These are phyloP conservation scores for Rhizodiscina lignyota DNA, from an alignment of 495 filamentous ascomycete species.

Conservation along the genomic window DNA sequence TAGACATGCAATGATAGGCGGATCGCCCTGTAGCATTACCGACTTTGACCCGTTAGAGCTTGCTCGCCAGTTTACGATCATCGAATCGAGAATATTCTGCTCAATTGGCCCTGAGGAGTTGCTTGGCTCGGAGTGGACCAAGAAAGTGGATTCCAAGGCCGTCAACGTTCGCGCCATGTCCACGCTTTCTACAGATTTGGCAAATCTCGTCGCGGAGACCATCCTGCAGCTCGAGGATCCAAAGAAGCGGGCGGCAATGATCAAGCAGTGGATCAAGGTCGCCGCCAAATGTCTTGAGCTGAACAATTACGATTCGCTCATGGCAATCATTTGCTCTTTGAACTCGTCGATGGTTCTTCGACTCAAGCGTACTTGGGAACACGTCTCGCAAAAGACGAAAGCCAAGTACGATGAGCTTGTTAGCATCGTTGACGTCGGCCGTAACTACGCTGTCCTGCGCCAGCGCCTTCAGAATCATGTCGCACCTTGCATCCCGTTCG, in stretches of 20 bases:
- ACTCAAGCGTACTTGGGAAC: conserved; percentile 87
- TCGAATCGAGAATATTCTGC: conserved; percentile 86
- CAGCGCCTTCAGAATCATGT: conserved; percentile 74
- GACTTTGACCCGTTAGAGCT: conserved; percentile 91
- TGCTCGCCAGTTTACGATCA: conserved; percentile 84
- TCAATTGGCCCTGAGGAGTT: conserved; percentile 86
- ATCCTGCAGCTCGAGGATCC: conserved; percentile 74
- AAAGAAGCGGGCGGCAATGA: conserved; percentile 75
- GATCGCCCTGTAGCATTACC: conserved; percentile 54
- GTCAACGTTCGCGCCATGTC: conserved; percentile 95
- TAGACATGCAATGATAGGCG: conserved; percentile 55
- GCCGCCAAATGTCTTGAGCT: conserved; percentile 72
- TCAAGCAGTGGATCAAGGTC: conserved; percentile 99
- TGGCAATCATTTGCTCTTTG: conserved; percentile 90
- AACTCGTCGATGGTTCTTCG: conserved; percentile 83
- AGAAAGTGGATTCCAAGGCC: conserved; percentile 58
- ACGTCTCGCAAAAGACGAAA: conserved; percentile 73
- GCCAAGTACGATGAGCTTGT: conserved; percentile 60
- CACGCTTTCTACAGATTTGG: conserved; percentile 73
- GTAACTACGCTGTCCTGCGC: conserved; percentile 85
- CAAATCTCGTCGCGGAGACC: conserved; percentile 89
- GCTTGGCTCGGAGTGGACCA: conserved; percentile 86
- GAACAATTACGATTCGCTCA: conserved; percentile 90
- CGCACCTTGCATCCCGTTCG: conserved; percentile 85
- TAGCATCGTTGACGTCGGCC: conserved; percentile 67